Evolutionary conservation across 176 grass and related monocot genomes (phyloP), one percentile per base, ranked within the genome.

Genomic region (Puccinellia tenuiflora): DNA sequence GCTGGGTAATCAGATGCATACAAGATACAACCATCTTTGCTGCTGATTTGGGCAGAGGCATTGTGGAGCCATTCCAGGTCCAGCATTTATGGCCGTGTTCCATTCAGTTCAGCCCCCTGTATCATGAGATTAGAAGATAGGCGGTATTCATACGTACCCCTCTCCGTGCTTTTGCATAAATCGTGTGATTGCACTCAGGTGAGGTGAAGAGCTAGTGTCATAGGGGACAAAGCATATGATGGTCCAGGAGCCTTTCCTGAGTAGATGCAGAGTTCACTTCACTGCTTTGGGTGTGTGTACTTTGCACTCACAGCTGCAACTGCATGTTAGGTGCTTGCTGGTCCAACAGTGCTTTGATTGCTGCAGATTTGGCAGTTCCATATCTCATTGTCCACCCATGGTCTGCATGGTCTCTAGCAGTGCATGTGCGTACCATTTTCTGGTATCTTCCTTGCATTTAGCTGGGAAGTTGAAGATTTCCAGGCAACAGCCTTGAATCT

Each of bases 331-430:
- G n/a, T n/a, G n/a, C n/a, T n/a, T n/a, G n/a, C n/a, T n/a, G n/a
- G n/a, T n/a, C n/a, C n/a, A n/a, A n/a, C n/a, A n/a, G n/a, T n/a
- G n/a, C n/a, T n/a, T n/a, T 84, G 6, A 88, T 81, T 82, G 48
- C 26, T 71, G 21, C 21, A 60, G 54, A 51, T 60, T 30, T 38
- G 37, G 38, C 5, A 67, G 46, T 67, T 72, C 54, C 46, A 75
- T 66, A 74, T 9, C 55, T 80, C 57, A 73, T 31, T 48, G 69
- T 29, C 37, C 20, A 46, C 25, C 2, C 8, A 42, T 68, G 38
- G 38, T 31, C 39, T 83, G n/a, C 42, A 29, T 82, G 79, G 67
- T 82, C 75, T 76, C 10, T 48, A 61, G 69, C 69, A 81, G 34
- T 20, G 5, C 67, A 75, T 59, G 81, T 75, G 76, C 35, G n/a